These are phyloP conservation scores for Candida insectalens DNA, from an alignment of 805 yeast genomes.

Conservation along the genomic window DNA sequence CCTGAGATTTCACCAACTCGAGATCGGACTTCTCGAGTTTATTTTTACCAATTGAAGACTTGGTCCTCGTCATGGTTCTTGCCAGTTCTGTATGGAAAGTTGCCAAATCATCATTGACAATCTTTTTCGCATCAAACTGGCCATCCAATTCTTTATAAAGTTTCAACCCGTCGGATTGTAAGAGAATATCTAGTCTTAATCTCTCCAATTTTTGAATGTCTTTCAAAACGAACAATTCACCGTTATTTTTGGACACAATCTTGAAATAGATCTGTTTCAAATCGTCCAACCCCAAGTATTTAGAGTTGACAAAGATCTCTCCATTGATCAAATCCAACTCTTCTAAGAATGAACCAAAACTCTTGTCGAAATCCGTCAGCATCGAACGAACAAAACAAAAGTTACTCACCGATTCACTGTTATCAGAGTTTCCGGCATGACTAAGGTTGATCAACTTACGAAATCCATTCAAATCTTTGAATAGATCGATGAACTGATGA, in stretches of 20 bases:
- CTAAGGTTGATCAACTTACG: constrained; percentile 1
- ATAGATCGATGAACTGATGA: not conserved
- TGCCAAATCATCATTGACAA: constrained; percentile 1
- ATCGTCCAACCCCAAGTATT: constrained; percentile 1
- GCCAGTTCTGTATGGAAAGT: constrained; percentile 1
- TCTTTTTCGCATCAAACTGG: not conserved
- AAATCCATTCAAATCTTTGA: constrained; percentile 1
- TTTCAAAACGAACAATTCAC: constrained; percentile 1
- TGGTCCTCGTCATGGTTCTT: not conserved
- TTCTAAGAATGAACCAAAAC: constrained; percentile 1
- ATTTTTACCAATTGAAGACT: not conserved
- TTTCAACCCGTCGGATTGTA: constrained; percentile 4
- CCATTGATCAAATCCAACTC: constrained; percentile 1
- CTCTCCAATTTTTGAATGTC: constrained; percentile 1
- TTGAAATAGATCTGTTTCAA: not conserved
- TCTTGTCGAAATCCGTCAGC: constrained; percentile 1
- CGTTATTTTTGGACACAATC: not conserved
- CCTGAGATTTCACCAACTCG: constrained; percentile 10
- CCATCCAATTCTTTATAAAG: constrained; percentile 6
- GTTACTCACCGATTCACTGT: not conserved
- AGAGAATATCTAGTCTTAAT: not conserved
- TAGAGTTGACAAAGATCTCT: constrained; percentile 1
- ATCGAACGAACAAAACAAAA: constrained; percentile 3
- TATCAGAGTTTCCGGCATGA: not conserved
- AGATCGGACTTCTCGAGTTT: constrained; percentile 2